phyloP scores from a whole-genome alignment of 1,284 basidiomycete genomes.

The Termitomyces sp. region DNA sequence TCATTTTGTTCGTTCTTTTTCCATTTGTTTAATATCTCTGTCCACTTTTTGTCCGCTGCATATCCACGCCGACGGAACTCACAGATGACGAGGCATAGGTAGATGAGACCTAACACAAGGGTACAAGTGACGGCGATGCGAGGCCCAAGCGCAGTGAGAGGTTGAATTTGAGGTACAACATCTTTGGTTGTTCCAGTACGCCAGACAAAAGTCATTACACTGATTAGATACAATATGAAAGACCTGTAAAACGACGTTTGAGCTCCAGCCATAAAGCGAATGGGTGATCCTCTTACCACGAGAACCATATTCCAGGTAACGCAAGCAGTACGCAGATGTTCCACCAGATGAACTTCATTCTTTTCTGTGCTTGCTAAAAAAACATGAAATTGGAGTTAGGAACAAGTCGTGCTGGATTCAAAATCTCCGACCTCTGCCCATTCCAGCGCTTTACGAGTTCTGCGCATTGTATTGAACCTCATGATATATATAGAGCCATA shows the following conservation, averaged over 20 bases:
- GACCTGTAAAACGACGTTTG: conserved; percentile 35
- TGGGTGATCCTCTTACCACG: conserved; percentile 21
- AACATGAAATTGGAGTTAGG: neutral
- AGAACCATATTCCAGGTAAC: conserved; percentile 31
- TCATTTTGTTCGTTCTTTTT: neutral
- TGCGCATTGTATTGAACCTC: conserved; percentile 63
- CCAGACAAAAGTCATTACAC: conserved; percentile 66
- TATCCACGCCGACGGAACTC: neutral
- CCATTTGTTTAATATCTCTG: neutral
- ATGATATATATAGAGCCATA: conserved; percentile 70
- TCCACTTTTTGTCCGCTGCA: neutral
- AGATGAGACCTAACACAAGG: conserved; percentile 14
- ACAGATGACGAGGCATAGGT: conserved; percentile 10
- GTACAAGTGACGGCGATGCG: conserved; percentile 15
- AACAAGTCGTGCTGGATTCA: neutral
- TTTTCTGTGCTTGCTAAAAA: conserved; percentile 47
- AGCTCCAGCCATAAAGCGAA: neutral
- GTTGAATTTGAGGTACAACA: neutral
- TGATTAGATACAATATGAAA: conserved; percentile 56
- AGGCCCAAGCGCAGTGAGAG: conserved; percentile 23
- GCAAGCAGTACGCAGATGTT: conserved; percentile 73
- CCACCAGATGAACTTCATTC: conserved; percentile 53
- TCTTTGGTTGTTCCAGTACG: conserved; percentile 34
- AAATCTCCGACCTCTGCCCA: conserved; percentile 53
- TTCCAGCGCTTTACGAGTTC: conserved; percentile 56